A percentile compares a stretch with the other conserved stretches of the same genome.
Evolutionary conservation across 2,329 filamentous ascomycete genomes (phyloP).

Genomic region (Emmonsiellopsis sp.): DNA sequence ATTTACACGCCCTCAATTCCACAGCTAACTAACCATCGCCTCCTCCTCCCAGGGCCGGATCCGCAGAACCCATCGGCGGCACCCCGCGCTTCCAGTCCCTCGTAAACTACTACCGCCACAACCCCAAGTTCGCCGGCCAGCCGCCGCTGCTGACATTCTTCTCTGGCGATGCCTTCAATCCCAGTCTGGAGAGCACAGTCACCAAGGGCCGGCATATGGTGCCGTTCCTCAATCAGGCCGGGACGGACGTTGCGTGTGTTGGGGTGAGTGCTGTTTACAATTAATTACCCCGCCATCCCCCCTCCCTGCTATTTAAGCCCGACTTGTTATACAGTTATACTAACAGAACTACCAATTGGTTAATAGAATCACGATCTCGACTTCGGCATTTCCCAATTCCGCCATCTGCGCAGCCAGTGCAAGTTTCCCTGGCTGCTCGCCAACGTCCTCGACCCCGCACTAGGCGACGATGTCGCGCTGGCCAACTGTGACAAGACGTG

Average conservation of each 20-base stretch:
- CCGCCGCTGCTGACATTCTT: conserved; percentile 68
- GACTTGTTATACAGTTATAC: not conserved
- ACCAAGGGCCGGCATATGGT: conserved; percentile 92
- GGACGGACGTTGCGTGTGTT: conserved; percentile 71
- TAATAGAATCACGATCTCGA: conserved; percentile 80
- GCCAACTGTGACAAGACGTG: conserved; percentile 66
- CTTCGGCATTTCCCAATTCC: conserved; percentile 77
- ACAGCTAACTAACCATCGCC: not conserved
- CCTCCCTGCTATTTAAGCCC: not conserved
- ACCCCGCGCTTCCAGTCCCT: conserved; percentile 71
- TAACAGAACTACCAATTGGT: conserved; percentile 7
- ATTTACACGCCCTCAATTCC: too few relatives aligned
- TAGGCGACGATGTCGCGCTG: conserved; percentile 66
- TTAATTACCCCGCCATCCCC: not conserved
- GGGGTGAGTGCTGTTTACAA: conserved; percentile 49
- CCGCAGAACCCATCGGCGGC: conserved; percentile 75
- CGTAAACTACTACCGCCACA: conserved; percentile 62
- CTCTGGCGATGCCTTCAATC: conserved; percentile 88
- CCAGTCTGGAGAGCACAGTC: conserved; percentile 76
- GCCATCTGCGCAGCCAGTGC: conserved; percentile 63
- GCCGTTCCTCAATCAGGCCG: conserved; percentile 67
- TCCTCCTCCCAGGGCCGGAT: conserved; percentile 44
- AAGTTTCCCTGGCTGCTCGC: conserved; percentile 83
- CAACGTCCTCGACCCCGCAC: conserved; percentile 75
- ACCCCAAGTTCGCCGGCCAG: conserved; percentile 52